phyloP scores from a whole-genome alignment of 139 green algal genomes.

The Closterium sp. region DNA sequence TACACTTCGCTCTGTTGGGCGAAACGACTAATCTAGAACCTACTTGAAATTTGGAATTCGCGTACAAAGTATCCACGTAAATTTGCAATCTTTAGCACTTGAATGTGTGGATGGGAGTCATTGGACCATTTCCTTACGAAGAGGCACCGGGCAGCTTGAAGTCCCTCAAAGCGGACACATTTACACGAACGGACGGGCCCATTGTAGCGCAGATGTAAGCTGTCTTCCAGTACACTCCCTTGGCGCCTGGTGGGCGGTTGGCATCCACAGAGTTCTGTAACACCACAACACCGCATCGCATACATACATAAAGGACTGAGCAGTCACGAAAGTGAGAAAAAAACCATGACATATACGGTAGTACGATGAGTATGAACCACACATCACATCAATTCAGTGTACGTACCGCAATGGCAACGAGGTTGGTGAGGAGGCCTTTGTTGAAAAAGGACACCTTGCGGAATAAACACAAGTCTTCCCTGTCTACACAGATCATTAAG shows the following conservation, averaged over 20 bases:
- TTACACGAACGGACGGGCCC: constrained; percentile 84
- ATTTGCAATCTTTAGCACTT: no score
- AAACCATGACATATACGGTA: not conserved
- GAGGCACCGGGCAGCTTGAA: constrained; percentile 9
- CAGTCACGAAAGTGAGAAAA: not conserved
- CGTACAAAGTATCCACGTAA: no score
- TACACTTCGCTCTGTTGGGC: no score
- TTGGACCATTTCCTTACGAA: not conserved
- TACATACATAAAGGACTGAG: not conserved
- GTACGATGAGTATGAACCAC: no score
- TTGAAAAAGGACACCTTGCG: constrained; percentile 82
- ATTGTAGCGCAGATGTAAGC: constrained; percentile 91
- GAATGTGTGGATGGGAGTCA: not conserved
- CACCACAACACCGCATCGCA: not conserved
- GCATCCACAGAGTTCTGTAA: constrained; percentile 70
- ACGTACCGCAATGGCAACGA: constrained; percentile 75
- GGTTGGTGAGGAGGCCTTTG: constrained; percentile 85
- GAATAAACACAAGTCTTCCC: no score
- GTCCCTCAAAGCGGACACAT: constrained; percentile 29
- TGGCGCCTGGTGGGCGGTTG: constrained; percentile 90
- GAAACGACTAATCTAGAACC: not conserved
- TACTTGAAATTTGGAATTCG: not conserved
- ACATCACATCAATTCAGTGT: not conserved
- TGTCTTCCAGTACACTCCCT: constrained; percentile 97
- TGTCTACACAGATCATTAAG: no score